These are phyloP conservation scores for Tricholoma saponaceum DNA, from an alignment of 768 basidiomycete genomes.

Conservation along the genomic window DNA sequence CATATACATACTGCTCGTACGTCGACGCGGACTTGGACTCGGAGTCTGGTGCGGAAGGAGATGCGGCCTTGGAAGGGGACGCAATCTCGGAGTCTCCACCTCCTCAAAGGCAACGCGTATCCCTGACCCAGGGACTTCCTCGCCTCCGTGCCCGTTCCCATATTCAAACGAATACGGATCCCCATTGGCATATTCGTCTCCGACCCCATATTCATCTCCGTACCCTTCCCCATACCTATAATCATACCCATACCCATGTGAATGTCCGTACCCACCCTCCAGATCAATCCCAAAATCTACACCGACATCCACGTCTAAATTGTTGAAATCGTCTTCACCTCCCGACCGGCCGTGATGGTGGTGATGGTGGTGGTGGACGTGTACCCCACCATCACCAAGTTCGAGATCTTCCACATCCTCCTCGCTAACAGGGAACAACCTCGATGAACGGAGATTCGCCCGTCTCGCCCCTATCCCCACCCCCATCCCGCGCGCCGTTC, in stretches of 20 bases:
- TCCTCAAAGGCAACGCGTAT: slow-evolving; percentile 15
- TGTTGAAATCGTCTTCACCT: background rate
- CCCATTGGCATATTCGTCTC: background rate
- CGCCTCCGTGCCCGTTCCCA: background rate
- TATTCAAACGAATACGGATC: background rate
- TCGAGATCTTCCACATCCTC: slow-evolving; percentile 25
- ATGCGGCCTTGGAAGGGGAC: background rate
- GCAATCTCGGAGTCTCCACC: slow-evolving; percentile 23
- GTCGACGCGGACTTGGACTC: background rate
- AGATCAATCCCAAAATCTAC: background rate
- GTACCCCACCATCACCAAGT: slow-evolving; percentile 3
- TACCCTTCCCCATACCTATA: background rate
- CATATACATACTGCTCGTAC: slow-evolving; percentile 32
- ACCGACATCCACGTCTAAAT: background rate
- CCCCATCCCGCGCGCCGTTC: slow-evolving; percentile 1
- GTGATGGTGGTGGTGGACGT: background rate
- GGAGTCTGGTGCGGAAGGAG: background rate
- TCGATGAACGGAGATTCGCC: slow-evolving; percentile 9
- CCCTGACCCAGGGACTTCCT: background rate
- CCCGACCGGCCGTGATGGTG: no score
- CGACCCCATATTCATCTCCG: background rate
- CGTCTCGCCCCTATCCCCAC: slow-evolving; percentile 12
- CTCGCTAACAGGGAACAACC: slow-evolving; percentile 40
- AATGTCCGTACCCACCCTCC: background rate
- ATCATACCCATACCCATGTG: background rate